Evolutionary conservation across 768 basidiomycete species (phyloP), one percentile per base, ranked within the genome.

Genomic region (Chlorophyllum brunneum): DNA sequence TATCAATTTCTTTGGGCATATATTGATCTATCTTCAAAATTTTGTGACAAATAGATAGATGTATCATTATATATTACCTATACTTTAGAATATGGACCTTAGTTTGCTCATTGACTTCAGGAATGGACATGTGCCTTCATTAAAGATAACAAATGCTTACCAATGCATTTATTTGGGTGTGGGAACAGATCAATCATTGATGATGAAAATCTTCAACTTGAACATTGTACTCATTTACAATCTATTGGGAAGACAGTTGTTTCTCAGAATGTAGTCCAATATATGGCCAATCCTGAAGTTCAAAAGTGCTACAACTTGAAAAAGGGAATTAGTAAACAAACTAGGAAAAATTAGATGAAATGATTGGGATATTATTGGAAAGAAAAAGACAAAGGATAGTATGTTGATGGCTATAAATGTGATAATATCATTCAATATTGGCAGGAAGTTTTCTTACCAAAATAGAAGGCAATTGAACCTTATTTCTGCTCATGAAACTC

Each of bases 131-230:
- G 13, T 5, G 36, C 36, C 18, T 37, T 15, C 15, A 37, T 37
- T 5, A 11, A 37, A 4, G 36, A 37, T 16, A 11, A 4, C 13
- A 6, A 37, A n/a, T 4, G 13, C 15, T 16, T 37, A 4, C 13
- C 36, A 5, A 37, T 37, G n/a, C n/a, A n/a, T n/a, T n/a, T n/a
- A n/a, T n/a, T n/a, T n/a, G n/a, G n/a, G n/a, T n/a, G n/a, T n/a
- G n/a, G 36, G 36, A 5, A 13, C 18, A 16, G 18, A 13, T 41
- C 65, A 0, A 47, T 61, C 38, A 57, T 71, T 3, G 62, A 61
- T 8, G 60, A 71, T 39, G 67, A 68, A 44, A 67, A 69, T 45
- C 36, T 74, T 1, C n/a, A 34, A n/a, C 22, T 54, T 2, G 63
- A 68, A 13, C 56, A 71, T 26, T 57, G 55, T 15, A 34, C 60